Evolutionary conservation across 2,329 filamentous ascomycete genomes (phyloP).

Genomic region (Diplodia corticola): DNA sequence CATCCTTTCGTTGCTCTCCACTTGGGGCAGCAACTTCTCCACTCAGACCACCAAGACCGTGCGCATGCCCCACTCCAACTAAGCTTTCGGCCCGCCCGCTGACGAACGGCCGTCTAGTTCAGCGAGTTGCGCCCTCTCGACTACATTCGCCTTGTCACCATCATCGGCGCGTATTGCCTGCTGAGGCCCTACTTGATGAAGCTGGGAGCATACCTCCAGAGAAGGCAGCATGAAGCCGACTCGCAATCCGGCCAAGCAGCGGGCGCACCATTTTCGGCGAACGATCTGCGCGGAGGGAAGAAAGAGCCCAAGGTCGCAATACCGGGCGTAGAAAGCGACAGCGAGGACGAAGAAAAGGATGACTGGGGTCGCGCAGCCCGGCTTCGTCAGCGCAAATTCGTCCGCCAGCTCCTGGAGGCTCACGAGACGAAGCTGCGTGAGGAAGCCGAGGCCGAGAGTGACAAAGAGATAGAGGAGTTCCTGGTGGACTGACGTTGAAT

Average conservation of each 20-base stretch:
- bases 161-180: slow-evolving; percentile 72
- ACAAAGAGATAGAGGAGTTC: slow-evolving; percentile 75
- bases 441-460: slow-evolving; percentile 65
- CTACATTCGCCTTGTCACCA: slow-evolving; percentile 67
- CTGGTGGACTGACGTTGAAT: slow-evolving; percentile 45
- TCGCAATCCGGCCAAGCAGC: slow-evolving; percentile 36
- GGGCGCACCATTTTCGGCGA: slow-evolving; percentile 37
- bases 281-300: slow-evolving; percentile 37
- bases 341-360: slow-evolving; percentile 42
- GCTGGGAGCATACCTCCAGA: slow-evolving; percentile 62
- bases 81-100: not conserved
- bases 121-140: slow-evolving; percentile 46
- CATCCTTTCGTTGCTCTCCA: slow-evolving; percentile 30
- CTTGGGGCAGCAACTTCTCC: slow-evolving; percentile 39
- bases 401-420: slow-evolving; percentile 65
- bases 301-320: slow-evolving; percentile 52
- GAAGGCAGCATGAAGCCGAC: slow-evolving; percentile 60
- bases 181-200: slow-evolving; percentile 71
- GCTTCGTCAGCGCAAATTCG: slow-evolving; percentile 65
- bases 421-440: slow-evolving; percentile 57
- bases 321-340: slow-evolving; percentile 55
- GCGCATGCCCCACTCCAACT: slow-evolving; percentile 3
- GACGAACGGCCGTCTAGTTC: slow-evolving; percentile 37
- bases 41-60: slow-evolving; percentile 26
- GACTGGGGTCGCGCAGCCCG: slow-evolving; percentile 71